Evolutionary conservation across 352 stramenopile species (phyloP).

Genomic region (Phytophthora pinifolia): DNA sequence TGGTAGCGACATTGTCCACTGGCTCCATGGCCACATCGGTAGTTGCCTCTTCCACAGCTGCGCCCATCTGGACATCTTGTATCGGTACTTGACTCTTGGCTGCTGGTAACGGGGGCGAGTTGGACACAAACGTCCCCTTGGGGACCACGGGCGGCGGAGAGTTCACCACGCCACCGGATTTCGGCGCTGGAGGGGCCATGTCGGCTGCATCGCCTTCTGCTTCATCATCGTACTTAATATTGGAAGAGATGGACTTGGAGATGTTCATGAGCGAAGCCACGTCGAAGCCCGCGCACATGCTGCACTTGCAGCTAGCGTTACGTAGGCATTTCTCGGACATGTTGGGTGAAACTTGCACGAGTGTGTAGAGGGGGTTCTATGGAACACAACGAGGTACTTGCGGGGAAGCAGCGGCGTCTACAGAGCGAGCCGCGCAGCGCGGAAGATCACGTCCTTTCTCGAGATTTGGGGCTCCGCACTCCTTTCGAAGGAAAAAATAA

Average conservation of each 20-base stretch:
- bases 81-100: slow-evolving; percentile 10
- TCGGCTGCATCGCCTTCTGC: slow-evolving; percentile 26
- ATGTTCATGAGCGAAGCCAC: slow-evolving; percentile 75
- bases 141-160: slow-evolving; percentile 40
- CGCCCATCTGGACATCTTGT: slow-evolving; percentile 16
- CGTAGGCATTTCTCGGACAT: slow-evolving; percentile 84
- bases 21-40: slow-evolving; percentile 7
- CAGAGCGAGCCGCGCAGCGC: background rate
- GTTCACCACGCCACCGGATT: slow-evolving; percentile 38
- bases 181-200: slow-evolving; percentile 26
- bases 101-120: slow-evolving; percentile 36
- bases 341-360: background rate
- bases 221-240: slow-evolving; percentile 65
- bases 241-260: slow-evolving; percentile 80
- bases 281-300: slow-evolving; percentile 81
- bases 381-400: background rate
- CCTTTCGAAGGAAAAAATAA: slow-evolving; percentile 2
- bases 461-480: slow-evolving; percentile 6
- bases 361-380: background rate
- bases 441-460: background rate
- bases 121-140: slow-evolving; percentile 33
- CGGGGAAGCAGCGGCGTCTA: background rate
- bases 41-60: slow-evolving; percentile 12
- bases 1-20: slow-evolving; percentile 31
- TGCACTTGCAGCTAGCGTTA: slow-evolving; percentile 88